phyloP scores from a whole-genome alignment of 768 basidiomycete genomes.

The Gloeophyllum trabeum region DNA sequence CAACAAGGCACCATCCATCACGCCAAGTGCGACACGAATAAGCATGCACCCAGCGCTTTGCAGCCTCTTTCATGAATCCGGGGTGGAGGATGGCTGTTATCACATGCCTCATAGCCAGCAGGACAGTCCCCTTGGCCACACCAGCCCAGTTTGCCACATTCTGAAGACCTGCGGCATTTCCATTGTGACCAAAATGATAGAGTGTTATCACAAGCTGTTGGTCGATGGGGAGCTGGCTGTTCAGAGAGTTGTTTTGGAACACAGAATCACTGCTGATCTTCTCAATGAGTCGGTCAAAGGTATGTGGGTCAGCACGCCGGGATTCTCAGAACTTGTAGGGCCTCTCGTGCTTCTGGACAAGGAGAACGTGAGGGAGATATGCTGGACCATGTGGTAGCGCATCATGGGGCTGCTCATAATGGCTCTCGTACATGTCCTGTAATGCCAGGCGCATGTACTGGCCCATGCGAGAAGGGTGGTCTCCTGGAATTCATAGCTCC shows the following conservation, averaged over 20 bases:
- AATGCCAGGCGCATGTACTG: neutral
- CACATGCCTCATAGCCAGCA: constrained; percentile 15
- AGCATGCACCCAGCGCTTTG: constrained; percentile 25
- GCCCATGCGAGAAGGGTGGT: neutral
- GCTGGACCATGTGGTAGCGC: constrained; percentile 5
- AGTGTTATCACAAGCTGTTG: constrained; percentile 26
- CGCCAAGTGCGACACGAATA: constrained; percentile 22
- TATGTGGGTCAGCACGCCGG: constrained; percentile 19
- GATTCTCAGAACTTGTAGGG: constrained; percentile 19
- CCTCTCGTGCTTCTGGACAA: constrained; percentile 9
- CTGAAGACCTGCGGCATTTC: constrained; percentile 22
- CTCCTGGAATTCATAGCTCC: too few species aligned
- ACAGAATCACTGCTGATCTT: constrained; percentile 12
- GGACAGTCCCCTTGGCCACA: constrained; percentile 19
- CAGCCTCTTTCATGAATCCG: constrained; percentile 21
- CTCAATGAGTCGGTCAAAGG: constrained; percentile 21
- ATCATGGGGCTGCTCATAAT: constrained; percentile 5
- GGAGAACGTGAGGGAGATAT: constrained; percentile 10
- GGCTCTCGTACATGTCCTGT: constrained; percentile 2
- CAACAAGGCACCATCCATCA: constrained; percentile 23
- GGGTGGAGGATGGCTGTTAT: constrained; percentile 19
- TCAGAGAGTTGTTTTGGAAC: constrained; percentile 18
- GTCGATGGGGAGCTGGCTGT: constrained; percentile 15
- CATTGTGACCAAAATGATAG: constrained; percentile 26
- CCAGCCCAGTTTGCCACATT: constrained; percentile 29